Evolutionary conservation across 108 stramenopile species (phyloP), one percentile per base, ranked within the genome.

Genomic region (Skeletonema marinoi): DNA sequence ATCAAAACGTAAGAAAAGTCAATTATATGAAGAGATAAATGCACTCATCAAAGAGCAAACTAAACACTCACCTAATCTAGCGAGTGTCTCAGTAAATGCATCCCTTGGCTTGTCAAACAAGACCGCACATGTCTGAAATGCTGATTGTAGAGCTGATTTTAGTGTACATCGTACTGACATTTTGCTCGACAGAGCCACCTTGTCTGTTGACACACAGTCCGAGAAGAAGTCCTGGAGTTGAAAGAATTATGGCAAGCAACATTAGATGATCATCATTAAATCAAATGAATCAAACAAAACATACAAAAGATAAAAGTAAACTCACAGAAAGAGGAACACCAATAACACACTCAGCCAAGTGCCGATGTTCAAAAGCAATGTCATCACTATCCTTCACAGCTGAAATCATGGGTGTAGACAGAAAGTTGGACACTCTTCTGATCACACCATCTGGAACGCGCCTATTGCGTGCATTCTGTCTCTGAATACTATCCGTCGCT

Each of bases 391-490:
- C 60, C 30, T 60, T 61, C 31, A 19, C 30, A 17, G 78, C 70
- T 77, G 41, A 77, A 51, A 61, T 39, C 54, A 83, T 65, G 6
- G 74, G 63, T 32, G 19, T 16, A 11, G 85, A 75, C 8, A 85
- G 63, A 65, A 71, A 82, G 41, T 56, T 65, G 9, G 91, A 66
- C 33, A 95, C 77, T 51, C 88, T 82, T 39, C 85, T 74, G 6
- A 92, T 21, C 6, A 91, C 78, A 4, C 78, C 85, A 66, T 92
- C 78, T 35, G 88, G 74, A 35, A 91, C 86, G 9, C 94, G 88
- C 42, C 91, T 77, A 31, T 90, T 88, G 60, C 82, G 83, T 61
- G 91, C 91, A 83, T 92, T 88, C 65, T 91, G 88, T 13, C 88
- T 77, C 68, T 88, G 87, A 1, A 87, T 88, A 19, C 89, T 88